These are phyloP conservation scores for Trichoderma koningiopsis DNA, from an alignment of 2,329 filamentous ascomycete genomes.

Conservation along the genomic window DNA sequence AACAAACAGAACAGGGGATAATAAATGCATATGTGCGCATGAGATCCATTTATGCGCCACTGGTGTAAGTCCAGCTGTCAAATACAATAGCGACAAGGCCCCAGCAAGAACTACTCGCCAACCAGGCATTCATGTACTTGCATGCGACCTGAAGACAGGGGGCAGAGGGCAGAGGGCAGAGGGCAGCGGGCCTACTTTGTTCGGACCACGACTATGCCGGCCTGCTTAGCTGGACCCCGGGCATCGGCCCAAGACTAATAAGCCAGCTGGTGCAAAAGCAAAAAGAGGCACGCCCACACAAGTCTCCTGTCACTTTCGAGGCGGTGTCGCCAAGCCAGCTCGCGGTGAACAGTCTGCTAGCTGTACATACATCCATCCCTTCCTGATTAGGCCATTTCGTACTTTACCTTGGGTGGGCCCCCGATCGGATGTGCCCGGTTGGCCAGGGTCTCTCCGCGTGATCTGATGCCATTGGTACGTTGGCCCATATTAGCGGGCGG, in stretches of 20 bases:
- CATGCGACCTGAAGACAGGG: conserved; percentile 3
- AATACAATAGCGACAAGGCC: not conserved
- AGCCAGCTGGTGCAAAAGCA: not conserved
- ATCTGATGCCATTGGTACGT: conserved; percentile 7
- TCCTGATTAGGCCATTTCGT: not conserved
- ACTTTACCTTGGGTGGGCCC: not conserved
- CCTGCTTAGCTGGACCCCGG: not conserved
- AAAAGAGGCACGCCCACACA: not conserved
- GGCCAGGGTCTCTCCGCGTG: conserved; percentile 19
- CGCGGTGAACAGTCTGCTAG: not conserved
- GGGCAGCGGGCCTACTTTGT: no score
- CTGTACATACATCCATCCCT: not conserved
- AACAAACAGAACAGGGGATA: conserved; percentile 7
- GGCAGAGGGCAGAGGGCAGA: not conserved
- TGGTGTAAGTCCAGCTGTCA: conserved; percentile 2
- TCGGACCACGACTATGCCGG: not conserved
- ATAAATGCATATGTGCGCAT: not conserved
- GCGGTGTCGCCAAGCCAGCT: conserved; percentile 8
- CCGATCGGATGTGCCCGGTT: conserved; percentile 21
- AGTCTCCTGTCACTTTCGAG: conserved; percentile 6
- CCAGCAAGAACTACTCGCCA: not conserved
- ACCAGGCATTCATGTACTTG: not conserved
- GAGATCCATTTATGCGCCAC: not conserved
- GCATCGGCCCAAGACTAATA: not conserved
- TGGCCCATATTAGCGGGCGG: conserved; percentile 1